Evolutionary conservation across 1,284 basidiomycete genomes (phyloP), one percentile per base, ranked within the genome.

Genomic region (Phylloboletellus chloephorus): DNA sequence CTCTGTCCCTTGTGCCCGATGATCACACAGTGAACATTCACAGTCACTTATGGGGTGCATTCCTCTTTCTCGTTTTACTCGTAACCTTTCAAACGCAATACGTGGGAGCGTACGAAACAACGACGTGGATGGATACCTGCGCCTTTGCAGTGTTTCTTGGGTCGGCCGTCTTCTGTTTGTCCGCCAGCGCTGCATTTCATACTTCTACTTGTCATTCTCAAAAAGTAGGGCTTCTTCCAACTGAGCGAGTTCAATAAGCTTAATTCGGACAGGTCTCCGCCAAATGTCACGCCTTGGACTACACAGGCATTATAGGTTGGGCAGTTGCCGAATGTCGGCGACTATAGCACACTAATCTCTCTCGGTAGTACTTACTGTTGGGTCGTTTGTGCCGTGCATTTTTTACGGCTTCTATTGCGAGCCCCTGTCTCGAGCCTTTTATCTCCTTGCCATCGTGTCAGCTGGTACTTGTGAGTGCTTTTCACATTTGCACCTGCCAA

Each of bases 1-100:
- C 12, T 25, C 9, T 44, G 44, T 43, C 23, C 20, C 40, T 25
- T 6, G 13, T 22, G 23, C 45, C 26, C 35, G 28, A 49, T 49
- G 31, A 37, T 41, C 41, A 32, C 33, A 20, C 45, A 91, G 88
- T 95, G 47, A 95, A 96, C 65, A 92, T 95, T 39, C 89, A 93
- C 63, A 87, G 76, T 38, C 92, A 95, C 58, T 69, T 93, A 7
- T 76, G 79, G 69, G 89, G 84, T 21, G 82, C 84, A 12, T 56
- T 80, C 9, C 56, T 88, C 38, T 91, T 92, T 58, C 53, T 67
- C 13, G 74, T 80, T 52, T 68, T 89, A 39, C 60, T 83, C 35
- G 64, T 65, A 43, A 74, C 76, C 3, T 74, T 76, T 47, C 64
- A 69, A 31, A 65, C 71, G 7, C 69, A 67, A 43, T 67, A 82